Base-by-base conservation (phyloP, 2,329 filamentous ascomycete species). In the Alternaria sp. region DNA sequence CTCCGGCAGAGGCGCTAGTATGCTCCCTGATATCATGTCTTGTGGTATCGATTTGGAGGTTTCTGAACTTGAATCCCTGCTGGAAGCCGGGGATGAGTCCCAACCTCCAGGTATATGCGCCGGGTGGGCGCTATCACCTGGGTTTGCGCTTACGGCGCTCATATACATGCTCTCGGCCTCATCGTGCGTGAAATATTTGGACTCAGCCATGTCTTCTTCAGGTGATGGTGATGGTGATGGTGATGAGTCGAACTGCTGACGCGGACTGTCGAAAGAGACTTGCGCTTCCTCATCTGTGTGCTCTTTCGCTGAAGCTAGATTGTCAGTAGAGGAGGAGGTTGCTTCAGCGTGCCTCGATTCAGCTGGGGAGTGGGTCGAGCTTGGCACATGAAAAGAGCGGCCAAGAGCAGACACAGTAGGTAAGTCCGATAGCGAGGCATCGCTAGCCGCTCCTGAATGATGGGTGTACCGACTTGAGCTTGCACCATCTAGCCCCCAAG, bases 81-180 rank as follows among this genome's bases (percentile, higher is more conserved):
- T 78, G 47, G 75, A 78, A 5, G 57, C 70, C 3, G 78, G 66
- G 60, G 74, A 66, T 18, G 76, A 77, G 42, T 76, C 75, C 81
- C 81, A 83, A 8, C 77, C 79, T 24, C 81, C 81, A 26, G 81
- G 81, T 43, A 83, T 66, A 39, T 74, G 63, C 26, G 55, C 61
- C 6, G 57, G 51, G 30, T 64, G 67, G 24, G 69, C 68, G 9
- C 67, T 59, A 39, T 57, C 53, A 3, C 52, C 61, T 24, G 76
- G 74, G 9, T 73, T 74, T 38, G 79, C 77, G 59, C 84, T 87
- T 56, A 88, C 80, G 11, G 86, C 87, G 71, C 88, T 94, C 88
- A 93, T 89, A 69, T 95, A 96, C 89, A 96, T 91, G 75, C 92
- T 95, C 72, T 92, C 89, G 0, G 91, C 91, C 63, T 94, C 91